Evolutionary conservation across 2,329 filamentous ascomycete genomes (phyloP).

Genomic region (Zelopaecilomyces penicillatus): DNA sequence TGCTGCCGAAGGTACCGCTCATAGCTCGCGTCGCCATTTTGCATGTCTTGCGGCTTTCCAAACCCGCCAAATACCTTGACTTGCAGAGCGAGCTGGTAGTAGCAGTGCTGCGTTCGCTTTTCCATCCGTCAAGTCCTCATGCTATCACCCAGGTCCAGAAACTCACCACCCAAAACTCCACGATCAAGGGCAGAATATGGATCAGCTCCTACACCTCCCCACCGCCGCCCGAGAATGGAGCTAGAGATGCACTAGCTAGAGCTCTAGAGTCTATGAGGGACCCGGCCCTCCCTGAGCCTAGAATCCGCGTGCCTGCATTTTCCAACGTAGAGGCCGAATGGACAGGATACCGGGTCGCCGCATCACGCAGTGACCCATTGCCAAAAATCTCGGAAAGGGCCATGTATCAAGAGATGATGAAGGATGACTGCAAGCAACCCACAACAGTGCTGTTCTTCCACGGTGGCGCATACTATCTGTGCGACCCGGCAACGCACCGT

Average conservation of each 20-base stretch:
- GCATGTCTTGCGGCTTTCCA: constrained; percentile 60
- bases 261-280: constrained; percentile 2
- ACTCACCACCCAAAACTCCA: constrained; percentile 52
- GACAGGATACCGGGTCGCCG: constrained; percentile 59
- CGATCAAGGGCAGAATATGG: constrained; percentile 75
- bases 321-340: constrained; percentile 61
- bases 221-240: constrained; percentile 45
- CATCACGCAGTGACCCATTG: constrained; percentile 37
- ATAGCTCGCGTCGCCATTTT: constrained; percentile 53
- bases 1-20: constrained; percentile 52
- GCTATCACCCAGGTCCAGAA: constrained; percentile 57
- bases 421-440: constrained; percentile 55
- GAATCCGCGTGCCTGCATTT: constrained; percentile 39
- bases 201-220: constrained; percentile 61
- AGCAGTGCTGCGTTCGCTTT: constrained; percentile 59
- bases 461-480: constrained; percentile 65
- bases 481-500: constrained; percentile 63
- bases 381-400: constrained; percentile 52
- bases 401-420: constrained; percentile 60
- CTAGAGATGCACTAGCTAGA: constrained; percentile 49
- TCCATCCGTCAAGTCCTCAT: constrained; percentile 36
- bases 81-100: constrained; percentile 66
- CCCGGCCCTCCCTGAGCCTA: constrained; percentile 3
- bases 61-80: constrained; percentile 68
- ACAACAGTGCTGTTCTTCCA: constrained; percentile 67